phyloP scores from a whole-genome alignment of 2,329 filamentous ascomycete species.

The Epichloe sibirici region DNA sequence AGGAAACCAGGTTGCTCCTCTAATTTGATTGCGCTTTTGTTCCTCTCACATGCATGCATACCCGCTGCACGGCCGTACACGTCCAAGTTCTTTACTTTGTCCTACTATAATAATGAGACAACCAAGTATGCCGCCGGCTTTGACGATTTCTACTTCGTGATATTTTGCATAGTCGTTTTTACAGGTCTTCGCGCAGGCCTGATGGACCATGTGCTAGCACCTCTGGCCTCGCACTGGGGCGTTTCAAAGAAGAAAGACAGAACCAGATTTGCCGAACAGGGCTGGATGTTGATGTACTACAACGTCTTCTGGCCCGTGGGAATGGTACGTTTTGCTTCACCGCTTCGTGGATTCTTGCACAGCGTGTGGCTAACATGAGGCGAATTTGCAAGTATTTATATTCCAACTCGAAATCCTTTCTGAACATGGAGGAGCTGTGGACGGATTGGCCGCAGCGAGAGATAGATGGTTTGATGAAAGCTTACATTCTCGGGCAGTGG shows the following conservation, averaged over 20 bases:
- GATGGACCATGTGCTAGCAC: conserved; percentile 78
- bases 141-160: conserved; percentile 67
- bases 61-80: conserved; percentile 67
- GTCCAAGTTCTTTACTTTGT: conserved; percentile 74
- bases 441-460: conserved; percentile 71
- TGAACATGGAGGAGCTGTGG: conserved; percentile 71
- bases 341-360: neutral
- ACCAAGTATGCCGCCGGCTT: conserved; percentile 63
- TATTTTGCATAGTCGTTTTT: conserved; percentile 69
- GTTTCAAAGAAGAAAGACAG: conserved; percentile 63
- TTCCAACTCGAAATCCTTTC: conserved; percentile 63
- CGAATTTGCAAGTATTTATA: conserved; percentile 55
- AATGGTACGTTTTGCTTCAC: conserved; percentile 45
- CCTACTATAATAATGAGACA: conserved; percentile 61
- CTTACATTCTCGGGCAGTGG: conserved; percentile 82
- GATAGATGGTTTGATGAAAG: conserved; percentile 63
- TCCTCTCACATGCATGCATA: conserved; percentile 69
- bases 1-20: neutral
- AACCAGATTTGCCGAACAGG: conserved; percentile 84
- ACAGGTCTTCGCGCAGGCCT: conserved; percentile 70
- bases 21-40: conserved; percentile 60
- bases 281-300: conserved; percentile 80
- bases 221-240: conserved; percentile 59
- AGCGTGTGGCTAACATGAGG: neutral
- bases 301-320: conserved; percentile 69